phyloP scores from a whole-genome alignment of 495 filamentous ascomycete species.

The Trichoderma virens region DNA sequence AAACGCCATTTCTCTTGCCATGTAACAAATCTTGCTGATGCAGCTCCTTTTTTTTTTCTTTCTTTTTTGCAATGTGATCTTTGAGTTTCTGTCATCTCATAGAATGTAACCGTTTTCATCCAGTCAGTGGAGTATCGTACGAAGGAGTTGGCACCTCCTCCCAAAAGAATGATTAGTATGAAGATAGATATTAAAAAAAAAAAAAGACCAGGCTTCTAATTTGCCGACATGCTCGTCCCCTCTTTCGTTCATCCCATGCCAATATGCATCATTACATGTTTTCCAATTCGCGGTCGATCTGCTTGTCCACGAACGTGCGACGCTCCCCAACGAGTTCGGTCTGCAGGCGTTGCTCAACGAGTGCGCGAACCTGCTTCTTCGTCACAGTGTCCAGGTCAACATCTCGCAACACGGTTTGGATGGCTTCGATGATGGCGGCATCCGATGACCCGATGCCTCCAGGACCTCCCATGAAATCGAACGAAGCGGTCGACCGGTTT shows the following conservation, averaged over 20 bases:
- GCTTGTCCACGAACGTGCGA: constrained; percentile 73
- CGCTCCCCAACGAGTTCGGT: constrained; percentile 78
- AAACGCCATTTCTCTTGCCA: not conserved
- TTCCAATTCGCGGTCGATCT: constrained; percentile 88
- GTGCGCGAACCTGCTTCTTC: constrained; percentile 91
- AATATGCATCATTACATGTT: constrained; percentile 59
- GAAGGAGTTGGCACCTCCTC: not conserved
- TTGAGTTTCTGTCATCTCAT: not conserved
- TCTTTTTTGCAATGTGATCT: not conserved
- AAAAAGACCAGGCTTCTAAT: not conserved
- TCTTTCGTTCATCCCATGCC: not conserved
- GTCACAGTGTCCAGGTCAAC: constrained; percentile 93
- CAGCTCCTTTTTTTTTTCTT: not conserved
- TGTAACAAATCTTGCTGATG: constrained; percentile 1
- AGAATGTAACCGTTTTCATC: not conserved
- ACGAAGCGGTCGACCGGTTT: constrained; percentile 55
- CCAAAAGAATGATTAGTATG: constrained; percentile 1
- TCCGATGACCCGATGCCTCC: constrained; percentile 55
- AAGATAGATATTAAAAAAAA: not conserved
- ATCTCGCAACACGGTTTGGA: constrained; percentile 74
- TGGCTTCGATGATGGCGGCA: constrained; percentile 71
- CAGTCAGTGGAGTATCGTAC: constrained; percentile 2
- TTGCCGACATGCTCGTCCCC: not conserved
- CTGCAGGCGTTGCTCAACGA: constrained; percentile 88
- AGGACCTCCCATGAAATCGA: constrained; percentile 63